Conservation (phyloP, 805 yeast species). For the Dipodascopsis tothii region DNA sequence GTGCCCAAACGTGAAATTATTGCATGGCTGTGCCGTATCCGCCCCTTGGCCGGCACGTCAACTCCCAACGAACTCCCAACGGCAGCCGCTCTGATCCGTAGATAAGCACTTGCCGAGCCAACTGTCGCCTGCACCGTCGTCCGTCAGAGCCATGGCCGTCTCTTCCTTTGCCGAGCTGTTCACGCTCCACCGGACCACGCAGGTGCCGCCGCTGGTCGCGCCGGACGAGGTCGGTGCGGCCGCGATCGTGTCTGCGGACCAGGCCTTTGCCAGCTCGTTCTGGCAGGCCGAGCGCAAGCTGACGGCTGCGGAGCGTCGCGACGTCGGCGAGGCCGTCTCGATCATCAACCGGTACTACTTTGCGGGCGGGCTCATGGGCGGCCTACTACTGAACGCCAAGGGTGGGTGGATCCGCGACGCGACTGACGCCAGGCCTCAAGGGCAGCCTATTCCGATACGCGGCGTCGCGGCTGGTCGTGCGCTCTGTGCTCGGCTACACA, state of each 20-base stretch:
- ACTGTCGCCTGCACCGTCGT: too few relatives aligned
- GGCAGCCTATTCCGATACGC: not conserved
- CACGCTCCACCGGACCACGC: too few relatives aligned
- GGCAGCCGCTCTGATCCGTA: too few relatives aligned
- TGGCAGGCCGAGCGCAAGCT: not conserved
- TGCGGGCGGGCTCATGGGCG: not conserved
- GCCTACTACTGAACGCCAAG: not conserved
- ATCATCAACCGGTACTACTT: not conserved
- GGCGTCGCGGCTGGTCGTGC: not conserved
- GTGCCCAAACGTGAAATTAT: too few relatives aligned
- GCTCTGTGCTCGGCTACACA: not conserved
- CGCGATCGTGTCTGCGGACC: not conserved
- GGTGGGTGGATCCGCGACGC: not conserved
- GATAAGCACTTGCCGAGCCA: too few relatives aligned
- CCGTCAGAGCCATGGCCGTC: too few relatives aligned
- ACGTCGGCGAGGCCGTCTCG: not conserved
- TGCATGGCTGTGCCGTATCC: too few relatives aligned
- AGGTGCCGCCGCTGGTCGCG: not conserved
- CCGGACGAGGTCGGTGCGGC: not conserved
- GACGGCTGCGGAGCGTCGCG: not conserved
- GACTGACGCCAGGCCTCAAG: not conserved
- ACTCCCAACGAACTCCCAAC: too few relatives aligned
- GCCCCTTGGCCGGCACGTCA: too few relatives aligned
- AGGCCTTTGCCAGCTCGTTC: not conserved
- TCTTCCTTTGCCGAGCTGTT: too few relatives aligned